phyloP scores from a whole-genome alignment of 2,329 filamentous ascomycete species.

The Colletotrichum sp. region DNA sequence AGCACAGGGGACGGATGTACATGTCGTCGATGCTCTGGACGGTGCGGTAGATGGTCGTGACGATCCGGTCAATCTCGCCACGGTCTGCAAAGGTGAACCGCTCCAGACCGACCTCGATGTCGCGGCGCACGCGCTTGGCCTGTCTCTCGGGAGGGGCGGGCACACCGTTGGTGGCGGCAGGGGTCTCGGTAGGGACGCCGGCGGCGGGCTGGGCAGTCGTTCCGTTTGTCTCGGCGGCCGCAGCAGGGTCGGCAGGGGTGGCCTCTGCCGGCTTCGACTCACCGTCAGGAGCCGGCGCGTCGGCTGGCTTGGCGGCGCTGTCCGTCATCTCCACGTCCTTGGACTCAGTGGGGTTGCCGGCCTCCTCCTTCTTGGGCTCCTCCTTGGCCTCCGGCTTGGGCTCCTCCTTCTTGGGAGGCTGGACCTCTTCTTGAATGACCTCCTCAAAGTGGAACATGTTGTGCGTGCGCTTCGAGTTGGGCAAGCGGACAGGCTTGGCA shows the following conservation, averaged over 20 bases:
- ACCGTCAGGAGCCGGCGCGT: constrained; percentile 17
- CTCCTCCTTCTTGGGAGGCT: constrained; percentile 33
- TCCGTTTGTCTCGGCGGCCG: constrained; percentile 22
- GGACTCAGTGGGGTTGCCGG: neutral
- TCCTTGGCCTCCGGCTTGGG: constrained; percentile 23
- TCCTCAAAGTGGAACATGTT: constrained; percentile 80
- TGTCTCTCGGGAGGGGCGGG: constrained; percentile 45
- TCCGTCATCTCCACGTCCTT: constrained; percentile 28
- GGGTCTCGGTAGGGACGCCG: constrained; percentile 6
- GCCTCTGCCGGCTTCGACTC: constrained; percentile 28
- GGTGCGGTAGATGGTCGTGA: constrained; percentile 81
- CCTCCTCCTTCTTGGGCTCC: constrained; percentile 7
- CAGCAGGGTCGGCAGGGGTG: constrained; percentile 20
- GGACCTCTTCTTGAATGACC: constrained; percentile 59
- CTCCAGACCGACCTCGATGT: constrained; percentile 80
- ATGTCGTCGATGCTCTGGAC: constrained; percentile 85
- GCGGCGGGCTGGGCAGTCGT: constrained; percentile 18
- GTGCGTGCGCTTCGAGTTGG: constrained; percentile 74
- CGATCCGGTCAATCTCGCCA: constrained; percentile 81
- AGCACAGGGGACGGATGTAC: constrained; percentile 83
- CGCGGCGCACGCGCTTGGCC: constrained; percentile 63
- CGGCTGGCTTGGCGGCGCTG: constrained; percentile 12
- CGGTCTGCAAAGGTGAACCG: constrained; percentile 74
- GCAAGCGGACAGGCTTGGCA: constrained; percentile 64
- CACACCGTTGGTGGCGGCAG: constrained; percentile 26